Evolutionary conservation across 2,329 filamentous ascomycete species (phyloP), one percentile per base, ranked within the genome.

Genomic region (Stromatinia cepivora): DNA sequence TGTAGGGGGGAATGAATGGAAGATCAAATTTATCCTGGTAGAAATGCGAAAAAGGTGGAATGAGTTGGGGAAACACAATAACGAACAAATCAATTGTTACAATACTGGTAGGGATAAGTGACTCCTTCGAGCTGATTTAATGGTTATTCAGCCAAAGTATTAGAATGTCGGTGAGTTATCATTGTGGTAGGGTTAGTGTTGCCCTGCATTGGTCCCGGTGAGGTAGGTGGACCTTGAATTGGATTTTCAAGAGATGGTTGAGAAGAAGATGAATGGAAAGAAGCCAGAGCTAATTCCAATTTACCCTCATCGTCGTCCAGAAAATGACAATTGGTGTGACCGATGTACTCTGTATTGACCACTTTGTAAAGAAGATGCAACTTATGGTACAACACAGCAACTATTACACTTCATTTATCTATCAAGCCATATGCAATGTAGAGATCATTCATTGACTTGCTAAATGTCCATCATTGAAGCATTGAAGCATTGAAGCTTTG

Each of bases 131-230:
- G 10, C 4, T 45, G 42, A 34, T 7, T 48, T 62, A 42, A 36
- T 6, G 13, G 15, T 25, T 9, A 25, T 36, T 45, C 45, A 61
- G 34, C 25, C 45, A 25, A 50, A n/a, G n/a, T 15, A n/a, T 25
- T 1, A 9, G 34, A 66, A 66, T 66, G 64, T 66, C 64, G 63
- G 63, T 66, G 63, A 66, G 63, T 15, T 22, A 22, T 42, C 54
- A 25, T 59, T 42, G 22, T 50, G 20, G 25, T n/a, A n/a, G n/a
- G n/a, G n/a, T n/a, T n/a, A n/a, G n/a, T n/a, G n/a, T n/a, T n/a
- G n/a, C n/a, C n/a, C n/a, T n/a, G n/a, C n/a, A n/a, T n/a, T n/a
- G n/a, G n/a, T n/a, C n/a, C n/a, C n/a, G n/a, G n/a, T n/a, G n/a
- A n/a, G n/a, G n/a, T n/a, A n/a, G n/a, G n/a, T n/a, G n/a, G n/a